A percentile compares a stretch with the other conserved stretches of the same genome.
Conservation (phyloP, 805 yeast species). For the Komagataella kurtzmanii region DNA sequence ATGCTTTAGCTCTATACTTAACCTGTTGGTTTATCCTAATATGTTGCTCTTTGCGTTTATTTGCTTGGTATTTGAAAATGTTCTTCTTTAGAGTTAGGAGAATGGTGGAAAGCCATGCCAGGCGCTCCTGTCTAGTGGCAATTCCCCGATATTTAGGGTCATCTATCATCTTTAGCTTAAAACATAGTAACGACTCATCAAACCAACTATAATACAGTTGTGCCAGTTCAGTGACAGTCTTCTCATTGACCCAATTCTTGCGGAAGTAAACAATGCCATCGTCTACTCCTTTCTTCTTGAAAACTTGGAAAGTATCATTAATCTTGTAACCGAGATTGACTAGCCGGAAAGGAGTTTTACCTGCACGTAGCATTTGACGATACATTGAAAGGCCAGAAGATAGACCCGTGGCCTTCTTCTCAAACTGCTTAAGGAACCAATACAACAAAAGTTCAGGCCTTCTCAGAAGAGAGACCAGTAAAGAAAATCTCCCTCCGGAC, state of each 20-base stretch:
- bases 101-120: slow-evolving; percentile 60
- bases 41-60: slow-evolving; percentile 35
- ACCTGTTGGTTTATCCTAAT: slow-evolving; percentile 48
- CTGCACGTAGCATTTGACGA: slow-evolving; percentile 59
- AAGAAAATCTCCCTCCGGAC: slow-evolving; percentile 8
- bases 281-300: slow-evolving; percentile 7
- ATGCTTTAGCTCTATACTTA: slow-evolving; percentile 31
- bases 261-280: slow-evolving; percentile 10
- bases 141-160: slow-evolving; percentile 21
- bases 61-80: slow-evolving; percentile 24
- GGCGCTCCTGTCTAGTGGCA: slow-evolving; percentile 43
- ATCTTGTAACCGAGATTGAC: slow-evolving; percentile 23
- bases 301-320: slow-evolving; percentile 7
- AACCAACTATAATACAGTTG: slow-evolving; percentile 50
- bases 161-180: slow-evolving; percentile 34
- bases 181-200: slow-evolving; percentile 49
- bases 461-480: slow-evolving; percentile 12
- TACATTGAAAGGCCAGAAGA: slow-evolving; percentile 36
- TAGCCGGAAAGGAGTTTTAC: slow-evolving; percentile 51
- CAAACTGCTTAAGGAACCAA: slow-evolving; percentile 24
- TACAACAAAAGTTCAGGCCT: slow-evolving; percentile 17
- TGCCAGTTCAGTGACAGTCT: slow-evolving; percentile 34
- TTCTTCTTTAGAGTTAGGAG: slow-evolving; percentile 41
- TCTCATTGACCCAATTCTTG: slow-evolving; percentile 25
- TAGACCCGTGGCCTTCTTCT: slow-evolving; percentile 26